These are phyloP conservation scores for Raffaelea deltoideospora DNA, from an alignment of 2,329 filamentous ascomycete genomes.

Conservation along the genomic window DNA sequence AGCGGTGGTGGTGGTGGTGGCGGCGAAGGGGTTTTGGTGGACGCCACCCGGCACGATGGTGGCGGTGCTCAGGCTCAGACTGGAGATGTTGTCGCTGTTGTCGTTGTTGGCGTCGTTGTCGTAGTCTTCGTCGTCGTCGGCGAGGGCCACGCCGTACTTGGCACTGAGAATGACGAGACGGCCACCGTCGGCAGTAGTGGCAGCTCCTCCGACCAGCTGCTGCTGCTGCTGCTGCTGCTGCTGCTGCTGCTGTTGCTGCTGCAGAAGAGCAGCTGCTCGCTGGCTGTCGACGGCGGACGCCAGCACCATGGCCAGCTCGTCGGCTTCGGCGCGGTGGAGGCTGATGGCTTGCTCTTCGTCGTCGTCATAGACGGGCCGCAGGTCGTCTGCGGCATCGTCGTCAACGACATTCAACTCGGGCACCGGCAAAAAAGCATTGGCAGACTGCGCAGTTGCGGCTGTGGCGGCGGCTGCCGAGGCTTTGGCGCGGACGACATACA, in stretches of 20 bases:
- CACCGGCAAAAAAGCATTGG: too few species aligned
- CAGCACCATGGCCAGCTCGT: constrained; percentile 27
- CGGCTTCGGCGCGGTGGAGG: constrained; percentile 25
- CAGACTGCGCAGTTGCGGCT: too few species aligned
- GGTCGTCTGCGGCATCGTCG: constrained; percentile 10
- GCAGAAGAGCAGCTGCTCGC: constrained; percentile 17
- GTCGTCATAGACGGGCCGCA: not conserved
- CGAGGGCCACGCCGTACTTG: constrained; percentile 25
- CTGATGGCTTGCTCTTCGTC: constrained; percentile 12
- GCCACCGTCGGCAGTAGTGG: constrained; percentile 7
- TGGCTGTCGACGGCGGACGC: constrained; percentile 22
- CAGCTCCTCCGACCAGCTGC: not conserved
- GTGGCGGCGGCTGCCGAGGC: not conserved
- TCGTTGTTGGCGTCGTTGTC: not conserved
- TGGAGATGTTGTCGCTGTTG: constrained; percentile 11
- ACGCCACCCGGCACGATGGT: too few species aligned
- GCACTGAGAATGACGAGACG: constrained; percentile 33
- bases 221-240: constrained; percentile 12
- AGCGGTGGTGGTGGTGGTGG: constrained; percentile 10
- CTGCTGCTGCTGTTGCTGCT: constrained; percentile 8
- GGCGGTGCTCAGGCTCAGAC: too few species aligned
- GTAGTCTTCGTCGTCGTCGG: constrained; percentile 4
- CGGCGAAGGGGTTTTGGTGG: too few species aligned
- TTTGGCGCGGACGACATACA: not conserved
- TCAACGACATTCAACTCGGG: too few species aligned